Percentiles rank a stretch among this genome's conserved stretches.
Conservation (phyloP, 192 early-diverging fungal species). For the Spizellomyces sp. region DNA sequence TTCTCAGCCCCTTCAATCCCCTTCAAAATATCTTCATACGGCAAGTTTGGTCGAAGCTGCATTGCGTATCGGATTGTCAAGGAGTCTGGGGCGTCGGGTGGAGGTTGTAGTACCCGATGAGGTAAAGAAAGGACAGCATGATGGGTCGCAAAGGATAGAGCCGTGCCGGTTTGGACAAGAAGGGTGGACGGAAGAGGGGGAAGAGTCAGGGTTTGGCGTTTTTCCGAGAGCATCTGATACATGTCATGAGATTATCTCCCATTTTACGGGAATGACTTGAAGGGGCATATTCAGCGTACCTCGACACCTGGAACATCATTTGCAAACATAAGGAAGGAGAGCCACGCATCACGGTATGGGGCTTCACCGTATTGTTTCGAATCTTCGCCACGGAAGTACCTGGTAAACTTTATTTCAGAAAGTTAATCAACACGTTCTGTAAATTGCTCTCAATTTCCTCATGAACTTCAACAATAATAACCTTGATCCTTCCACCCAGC, state of each 20-base stretch:
- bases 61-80: slow-evolving; percentile 4
- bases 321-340: slow-evolving; percentile 16
- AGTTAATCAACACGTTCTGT: neutral
- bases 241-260: neutral
- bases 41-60: slow-evolving; percentile 6
- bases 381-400: slow-evolving; percentile 5
- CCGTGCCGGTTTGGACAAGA: slow-evolving; percentile 15
- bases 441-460: neutral
- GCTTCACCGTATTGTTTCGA: slow-evolving; percentile 1
- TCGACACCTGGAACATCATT: slow-evolving; percentile 12
- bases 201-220: neutral
- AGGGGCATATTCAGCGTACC: neutral
- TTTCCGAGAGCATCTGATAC: slow-evolving; percentile 9
- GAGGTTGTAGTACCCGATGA: slow-evolving; percentile 8
- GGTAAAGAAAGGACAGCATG: slow-evolving; percentile 12
- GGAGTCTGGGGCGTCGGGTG: neutral
- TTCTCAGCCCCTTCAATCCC: neutral
- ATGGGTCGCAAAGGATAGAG: slow-evolving; percentile 21
- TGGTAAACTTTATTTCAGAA: slow-evolving; percentile 6
- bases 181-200: slow-evolving; percentile 11
- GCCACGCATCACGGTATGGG: slow-evolving; percentile 8
- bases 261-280: neutral
- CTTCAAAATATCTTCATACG: slow-evolving; percentile 10
- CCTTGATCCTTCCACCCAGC: neutral
- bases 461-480: neutral